Evolutionary conservation across 2,329 filamentous ascomycete species (phyloP), one percentile per base, ranked within the genome.

Genomic region (Cercospora nicotianae): DNA sequence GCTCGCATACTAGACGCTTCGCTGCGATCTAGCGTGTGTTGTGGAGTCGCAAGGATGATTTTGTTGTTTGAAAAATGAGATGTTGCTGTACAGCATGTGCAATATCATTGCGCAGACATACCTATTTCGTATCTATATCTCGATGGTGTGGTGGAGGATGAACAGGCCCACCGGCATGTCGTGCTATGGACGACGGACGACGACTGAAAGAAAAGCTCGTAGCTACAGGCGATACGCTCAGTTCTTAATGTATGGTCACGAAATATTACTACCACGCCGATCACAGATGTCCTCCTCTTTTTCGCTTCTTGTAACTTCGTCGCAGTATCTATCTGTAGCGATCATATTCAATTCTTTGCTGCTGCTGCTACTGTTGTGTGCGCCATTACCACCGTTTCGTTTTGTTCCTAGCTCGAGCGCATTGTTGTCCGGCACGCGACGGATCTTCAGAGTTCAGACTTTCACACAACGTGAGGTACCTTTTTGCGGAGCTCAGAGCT

Each of bases 1-100:
- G 76, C 73, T 85, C 60, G 77, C 72, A 42, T 71, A 68, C 36
- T 64, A 58, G 68, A 57, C 58, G 53, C 23, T 26, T 26, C 23
- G 23, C 23, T 26, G 23, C 23, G 23, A 26, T 26, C 23, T 26
- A 26, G 23, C 23, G 23, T 26, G 23, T 26, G 23, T 26, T 26
- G 23, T 26, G 23, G 23, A 26, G 23, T 26, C 23, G 23, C 23
- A 26, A 26, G 23, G 23, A 26, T 26, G 23, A 26, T 26, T 2
- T 26, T 26, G 45, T 51, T 51, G 45, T 51, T 23, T 23, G 45
- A 26, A 13, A 51, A 23, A 51, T 60, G 26, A 36, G 30, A 39
- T 60, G 57, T 30, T 45, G 28, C 39, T 63, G 59, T 26, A 61
- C 42, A 61, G 59, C 36, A 45, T 33, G 59, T 5, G 33, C 33